phyloP scores from a whole-genome alignment of 148 eudicot species.

The Nepenthes gracilis region DNA sequence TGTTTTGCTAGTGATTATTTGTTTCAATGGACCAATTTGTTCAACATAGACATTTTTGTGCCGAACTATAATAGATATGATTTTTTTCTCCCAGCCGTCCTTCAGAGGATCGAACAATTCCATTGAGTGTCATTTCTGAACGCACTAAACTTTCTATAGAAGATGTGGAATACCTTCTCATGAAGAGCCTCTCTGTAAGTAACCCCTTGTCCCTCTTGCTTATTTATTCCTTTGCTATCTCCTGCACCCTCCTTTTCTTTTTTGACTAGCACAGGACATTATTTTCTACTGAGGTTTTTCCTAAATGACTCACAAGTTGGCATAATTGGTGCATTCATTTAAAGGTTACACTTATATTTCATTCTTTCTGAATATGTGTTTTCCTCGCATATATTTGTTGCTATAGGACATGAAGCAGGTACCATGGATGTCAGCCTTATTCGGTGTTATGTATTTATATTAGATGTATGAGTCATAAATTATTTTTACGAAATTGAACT shows the following conservation, averaged over 20 bases:
- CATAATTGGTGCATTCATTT: too few relatives aligned
- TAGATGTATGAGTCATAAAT: too few relatives aligned
- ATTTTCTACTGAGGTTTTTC: too few relatives aligned
- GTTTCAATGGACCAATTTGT: not conserved
- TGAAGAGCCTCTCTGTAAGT: constrained; percentile 98
- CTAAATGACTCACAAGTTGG: too few relatives aligned
- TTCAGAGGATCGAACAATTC: constrained; percentile 87
- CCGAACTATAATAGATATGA: not conserved
- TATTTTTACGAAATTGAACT: too few relatives aligned
- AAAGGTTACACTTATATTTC: too few relatives aligned
- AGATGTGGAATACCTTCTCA: constrained; percentile 92
- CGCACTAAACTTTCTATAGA: constrained; percentile 69
- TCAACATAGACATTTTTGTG: not conserved
- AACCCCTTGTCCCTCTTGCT: not conserved
- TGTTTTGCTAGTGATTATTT: not conserved
- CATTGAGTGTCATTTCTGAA: constrained; percentile 72
- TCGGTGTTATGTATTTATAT: too few relatives aligned
- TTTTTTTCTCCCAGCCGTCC: constrained; percentile 54
- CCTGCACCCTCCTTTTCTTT: not conserved
- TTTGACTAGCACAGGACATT: not conserved
- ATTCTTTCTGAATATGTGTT: too few relatives aligned
- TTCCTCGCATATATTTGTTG: too few relatives aligned
- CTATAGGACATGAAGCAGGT: too few relatives aligned
- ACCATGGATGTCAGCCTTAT: too few relatives aligned
- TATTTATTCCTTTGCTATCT: not conserved